Conservation (phyloP, 345 rosid genomes). For the Eucalyptus guilfoylei region DNA sequence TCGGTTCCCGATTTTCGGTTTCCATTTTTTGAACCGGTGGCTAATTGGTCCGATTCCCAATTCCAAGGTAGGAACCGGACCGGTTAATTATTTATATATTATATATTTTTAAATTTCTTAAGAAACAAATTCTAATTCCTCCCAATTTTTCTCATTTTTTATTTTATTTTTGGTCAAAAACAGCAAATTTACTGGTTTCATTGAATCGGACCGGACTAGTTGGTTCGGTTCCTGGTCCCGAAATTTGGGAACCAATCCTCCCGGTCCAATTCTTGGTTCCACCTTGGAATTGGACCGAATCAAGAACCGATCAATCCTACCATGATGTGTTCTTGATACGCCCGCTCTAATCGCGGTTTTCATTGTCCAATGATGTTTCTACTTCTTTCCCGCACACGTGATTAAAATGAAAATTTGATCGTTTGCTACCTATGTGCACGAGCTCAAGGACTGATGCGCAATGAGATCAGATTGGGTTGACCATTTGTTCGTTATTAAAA, state of each 20-base stretch:
- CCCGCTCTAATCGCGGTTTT: neutral
- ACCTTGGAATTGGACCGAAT: fast-evolving
- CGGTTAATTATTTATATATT: too few relatives aligned
- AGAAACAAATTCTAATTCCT: too few relatives aligned
- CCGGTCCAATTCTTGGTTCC: too few relatives aligned
- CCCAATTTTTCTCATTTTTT: too few relatives aligned
- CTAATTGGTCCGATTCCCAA: fast-evolving
- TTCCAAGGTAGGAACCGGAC: fast-evolving
- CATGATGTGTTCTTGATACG: fast-evolving
- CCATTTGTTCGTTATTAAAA: too few relatives aligned
- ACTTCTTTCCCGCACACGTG: fast-evolving
- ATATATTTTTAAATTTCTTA: too few relatives aligned
- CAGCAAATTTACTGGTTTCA: too few relatives aligned
- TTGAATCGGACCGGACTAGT: fast-evolving
- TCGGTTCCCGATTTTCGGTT: fast-evolving
- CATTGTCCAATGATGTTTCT: neutral
- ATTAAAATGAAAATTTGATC: neutral
- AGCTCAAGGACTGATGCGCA: neutral
- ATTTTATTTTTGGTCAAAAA: too few relatives aligned
- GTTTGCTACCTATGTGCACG: neutral
- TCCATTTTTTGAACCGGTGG: fast-evolving
- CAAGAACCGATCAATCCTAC: too few relatives aligned
- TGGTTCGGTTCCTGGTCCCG: fast-evolving
- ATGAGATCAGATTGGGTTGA: too few relatives aligned
- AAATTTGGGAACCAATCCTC: too few relatives aligned